phyloP scores from a whole-genome alignment of 768 basidiomycete genomes.

The Amanita subjunquillea region DNA sequence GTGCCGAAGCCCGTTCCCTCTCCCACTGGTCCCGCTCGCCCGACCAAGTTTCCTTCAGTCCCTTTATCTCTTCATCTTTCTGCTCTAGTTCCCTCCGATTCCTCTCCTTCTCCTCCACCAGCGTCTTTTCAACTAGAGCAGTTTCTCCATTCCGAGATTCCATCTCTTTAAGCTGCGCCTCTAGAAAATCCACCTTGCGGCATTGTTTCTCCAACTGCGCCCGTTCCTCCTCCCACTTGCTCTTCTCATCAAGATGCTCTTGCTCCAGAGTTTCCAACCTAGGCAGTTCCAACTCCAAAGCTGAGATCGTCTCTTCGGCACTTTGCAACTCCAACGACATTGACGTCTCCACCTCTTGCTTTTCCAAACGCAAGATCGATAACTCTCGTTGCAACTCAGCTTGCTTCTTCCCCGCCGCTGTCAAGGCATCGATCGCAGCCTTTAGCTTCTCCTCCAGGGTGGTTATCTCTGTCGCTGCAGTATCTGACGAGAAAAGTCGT shows the following conservation, averaged over 20 bases:
- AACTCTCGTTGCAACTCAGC: slow-evolving; percentile 54
- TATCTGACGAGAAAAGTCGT: slow-evolving; percentile 29
- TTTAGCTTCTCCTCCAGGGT: slow-evolving; percentile 58
- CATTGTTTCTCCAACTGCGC: slow-evolving; percentile 28
- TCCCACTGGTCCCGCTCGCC: slow-evolving; percentile 24
- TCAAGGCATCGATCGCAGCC: slow-evolving; percentile 46
- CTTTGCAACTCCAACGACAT: slow-evolving; percentile 56
- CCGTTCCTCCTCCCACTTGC: slow-evolving; percentile 40
- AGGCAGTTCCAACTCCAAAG: slow-evolving; percentile 45
- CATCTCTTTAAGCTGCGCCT: slow-evolving; percentile 29
- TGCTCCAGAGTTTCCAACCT: slow-evolving; percentile 40
- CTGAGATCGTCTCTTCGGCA: slow-evolving; percentile 53
- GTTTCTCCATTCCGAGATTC: slow-evolving; percentile 32
- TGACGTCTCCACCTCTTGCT: slow-evolving; percentile 55
- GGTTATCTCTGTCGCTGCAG: slow-evolving; percentile 32
- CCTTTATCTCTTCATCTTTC: slow-evolving; percentile 26
- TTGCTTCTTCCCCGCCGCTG: slow-evolving; percentile 49
- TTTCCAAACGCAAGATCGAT: slow-evolving; percentile 53
- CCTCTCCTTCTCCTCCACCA: slow-evolving; percentile 24
- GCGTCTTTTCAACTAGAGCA: slow-evolving; percentile 26
- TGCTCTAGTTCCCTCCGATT: slow-evolving; percentile 21
- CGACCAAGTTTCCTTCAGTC: neutral
- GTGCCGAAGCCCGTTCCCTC: slow-evolving; percentile 25
- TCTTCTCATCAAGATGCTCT: slow-evolving; percentile 37
- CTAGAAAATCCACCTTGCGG: slow-evolving; percentile 27